Evolutionary conservation across 257 asterid genomes (phyloP).

Genomic region (Petunia secreta): DNA sequence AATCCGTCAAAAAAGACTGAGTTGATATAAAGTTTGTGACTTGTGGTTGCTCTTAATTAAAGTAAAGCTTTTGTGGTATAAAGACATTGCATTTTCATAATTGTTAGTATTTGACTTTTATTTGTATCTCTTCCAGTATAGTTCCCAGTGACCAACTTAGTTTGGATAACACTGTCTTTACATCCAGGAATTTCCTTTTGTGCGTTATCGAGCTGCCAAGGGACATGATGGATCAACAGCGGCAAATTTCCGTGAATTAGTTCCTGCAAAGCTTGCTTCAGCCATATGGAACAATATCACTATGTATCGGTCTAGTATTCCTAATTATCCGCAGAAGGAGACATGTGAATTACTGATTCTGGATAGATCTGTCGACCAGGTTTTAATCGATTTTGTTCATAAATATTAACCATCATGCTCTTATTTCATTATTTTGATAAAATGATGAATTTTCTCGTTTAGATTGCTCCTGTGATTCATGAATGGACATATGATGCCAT

Average conservation of each 20-base stretch:
- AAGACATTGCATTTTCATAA: slow-evolving; percentile 1
- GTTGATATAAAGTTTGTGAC: slow-evolving; percentile 18
- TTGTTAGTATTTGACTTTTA: background rate
- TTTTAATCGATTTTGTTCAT: slow-evolving; percentile 29
- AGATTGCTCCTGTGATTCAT: slow-evolving; percentile 97
- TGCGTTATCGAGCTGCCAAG: slow-evolving; percentile 73
- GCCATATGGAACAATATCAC: slow-evolving; percentile 73
- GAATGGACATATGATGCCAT: slow-evolving; percentile 99
- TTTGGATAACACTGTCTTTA: slow-evolving; percentile 19
- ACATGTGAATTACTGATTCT: slow-evolving; percentile 90
- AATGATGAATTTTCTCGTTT: slow-evolving; percentile 28
- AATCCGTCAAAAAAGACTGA: background rate
- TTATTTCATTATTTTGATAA: background rate
- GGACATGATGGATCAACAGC: slow-evolving; percentile 46
- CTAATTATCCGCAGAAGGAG: slow-evolving; percentile 82
- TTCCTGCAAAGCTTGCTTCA: slow-evolving; percentile 80
- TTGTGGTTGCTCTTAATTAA: background rate
- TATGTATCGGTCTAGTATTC: slow-evolving; percentile 65
- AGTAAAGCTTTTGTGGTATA: slow-evolving; percentile 2
- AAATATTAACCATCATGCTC: background rate
- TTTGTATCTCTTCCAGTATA: slow-evolving; percentile 19
- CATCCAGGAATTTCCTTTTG: slow-evolving; percentile 55
- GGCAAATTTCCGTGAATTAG: slow-evolving; percentile 54
- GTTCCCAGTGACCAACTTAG: background rate
- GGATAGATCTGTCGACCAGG: slow-evolving; percentile 97